Evolutionary conservation across 805 yeast genomes (phyloP).

Genomic region (Cyberlindnera bimundalis): DNA sequence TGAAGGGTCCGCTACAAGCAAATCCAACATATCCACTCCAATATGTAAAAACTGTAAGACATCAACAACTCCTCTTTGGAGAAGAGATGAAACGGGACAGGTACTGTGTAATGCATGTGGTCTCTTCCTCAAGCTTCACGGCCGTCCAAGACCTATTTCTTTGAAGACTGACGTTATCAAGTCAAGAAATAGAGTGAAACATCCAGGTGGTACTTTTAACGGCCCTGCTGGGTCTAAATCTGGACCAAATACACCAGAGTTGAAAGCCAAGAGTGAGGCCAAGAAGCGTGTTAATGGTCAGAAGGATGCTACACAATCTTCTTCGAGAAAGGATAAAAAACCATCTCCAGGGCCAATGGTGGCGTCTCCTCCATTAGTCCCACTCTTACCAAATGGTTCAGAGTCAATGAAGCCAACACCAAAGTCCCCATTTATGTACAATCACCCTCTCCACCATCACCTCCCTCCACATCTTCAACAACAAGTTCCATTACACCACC

Average conservation of each 20-base stretch:
- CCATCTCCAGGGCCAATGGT: slow-evolving; percentile 12
- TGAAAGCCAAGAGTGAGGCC: slow-evolving; percentile 18
- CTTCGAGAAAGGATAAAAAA: slow-evolving; percentile 7
- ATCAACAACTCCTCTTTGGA: slow-evolving; percentile 91
- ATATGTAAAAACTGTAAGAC: slow-evolving; percentile 89
- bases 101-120: slow-evolving; percentile 96
- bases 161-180: slow-evolving; percentile 90
- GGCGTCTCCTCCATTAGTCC: slow-evolving; percentile 38
- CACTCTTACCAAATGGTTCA: slow-evolving; percentile 36
- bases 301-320: background rate
- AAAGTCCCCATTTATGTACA: slow-evolving; percentile 21
- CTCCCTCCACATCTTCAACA: slow-evolving; percentile 31
- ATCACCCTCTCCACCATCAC: slow-evolving; percentile 23
- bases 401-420: slow-evolving; percentile 12
- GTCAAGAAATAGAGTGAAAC: slow-evolving; percentile 81
- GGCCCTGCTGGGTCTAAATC: slow-evolving; percentile 14
- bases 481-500: slow-evolving; percentile 43
- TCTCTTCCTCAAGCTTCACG: slow-evolving; percentile 81
- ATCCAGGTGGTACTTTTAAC: slow-evolving; percentile 24
- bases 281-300: slow-evolving; percentile 13
- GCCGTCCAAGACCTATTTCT: slow-evolving; percentile 88
- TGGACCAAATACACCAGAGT: slow-evolving; percentile 22
- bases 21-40: slow-evolving; percentile 59
- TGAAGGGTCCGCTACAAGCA: slow-evolving; percentile 63
- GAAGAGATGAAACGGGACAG: slow-evolving; percentile 88